Evolutionary conservation across 2,329 filamentous ascomycete species (phyloP).

Genomic region (Colletotrichum lupini): DNA sequence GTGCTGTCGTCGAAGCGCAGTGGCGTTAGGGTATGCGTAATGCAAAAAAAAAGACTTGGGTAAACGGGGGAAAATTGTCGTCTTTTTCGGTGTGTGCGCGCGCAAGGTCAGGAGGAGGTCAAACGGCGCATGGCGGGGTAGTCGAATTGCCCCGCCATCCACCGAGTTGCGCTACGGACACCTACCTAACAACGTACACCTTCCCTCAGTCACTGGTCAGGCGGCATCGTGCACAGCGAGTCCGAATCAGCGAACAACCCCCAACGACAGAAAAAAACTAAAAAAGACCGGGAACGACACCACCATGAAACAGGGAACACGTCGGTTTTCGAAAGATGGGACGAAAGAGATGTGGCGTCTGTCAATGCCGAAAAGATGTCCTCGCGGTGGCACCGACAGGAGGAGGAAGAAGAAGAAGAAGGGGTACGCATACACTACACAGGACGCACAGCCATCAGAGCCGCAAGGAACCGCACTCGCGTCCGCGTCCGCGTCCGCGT

Average conservation of each 20-base stretch:
- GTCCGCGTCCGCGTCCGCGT: background rate
- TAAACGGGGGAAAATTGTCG: background rate
- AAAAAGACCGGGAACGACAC: background rate
- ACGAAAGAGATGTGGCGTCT: background rate
- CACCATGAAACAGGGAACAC: background rate
- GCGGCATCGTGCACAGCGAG: background rate
- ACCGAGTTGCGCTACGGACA: background rate
- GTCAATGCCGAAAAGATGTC: background rate
- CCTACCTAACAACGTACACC: too few species aligned
- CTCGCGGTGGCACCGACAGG: background rate
- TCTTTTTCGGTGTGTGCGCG: background rate
- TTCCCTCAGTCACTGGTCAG: background rate
- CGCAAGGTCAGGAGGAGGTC: background rate
- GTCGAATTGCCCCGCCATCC: slow-evolving; percentile 1
- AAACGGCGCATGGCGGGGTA: slow-evolving; percentile 5
- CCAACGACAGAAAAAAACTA: too few species aligned
- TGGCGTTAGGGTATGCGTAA: background rate
- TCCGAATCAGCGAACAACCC: background rate
- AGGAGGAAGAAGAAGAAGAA: background rate
- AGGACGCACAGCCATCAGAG: background rate
- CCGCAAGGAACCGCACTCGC: background rate
- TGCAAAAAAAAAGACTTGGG: background rate
- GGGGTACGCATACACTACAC: too few species aligned
- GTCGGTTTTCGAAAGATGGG: background rate
- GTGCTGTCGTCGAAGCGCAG: background rate